Evolutionary conservation across 2,329 filamentous ascomycete species (phyloP).

Genomic region (Tolypocladium ovalisporum): DNA sequence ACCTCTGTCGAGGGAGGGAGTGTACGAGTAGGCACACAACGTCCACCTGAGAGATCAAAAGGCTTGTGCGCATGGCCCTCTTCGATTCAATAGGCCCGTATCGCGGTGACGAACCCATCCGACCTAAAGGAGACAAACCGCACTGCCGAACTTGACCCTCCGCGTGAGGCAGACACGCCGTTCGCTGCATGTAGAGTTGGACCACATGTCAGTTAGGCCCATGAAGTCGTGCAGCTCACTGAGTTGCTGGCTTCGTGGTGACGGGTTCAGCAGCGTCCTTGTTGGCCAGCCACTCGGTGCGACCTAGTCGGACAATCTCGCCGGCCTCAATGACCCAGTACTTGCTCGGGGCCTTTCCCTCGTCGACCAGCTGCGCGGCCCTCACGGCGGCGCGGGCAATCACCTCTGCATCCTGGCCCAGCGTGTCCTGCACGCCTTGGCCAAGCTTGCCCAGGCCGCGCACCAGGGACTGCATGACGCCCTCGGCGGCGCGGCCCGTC

Average conservation of each 20-base stretch:
- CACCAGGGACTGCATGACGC: slow-evolving; percentile 43
- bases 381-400: slow-evolving; percentile 58
- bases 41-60: background rate
- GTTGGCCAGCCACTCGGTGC: slow-evolving; percentile 40
- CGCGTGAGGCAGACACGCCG: background rate
- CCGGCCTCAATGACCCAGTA: slow-evolving; percentile 47
- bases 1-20: background rate
- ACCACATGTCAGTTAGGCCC: background rate
- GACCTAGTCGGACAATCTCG: slow-evolving; percentile 60
- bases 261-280: slow-evolving; percentile 7
- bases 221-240: background rate
- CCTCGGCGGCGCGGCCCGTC: slow-evolving; percentile 47
- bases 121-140: background rate
- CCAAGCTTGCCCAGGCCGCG: slow-evolving; percentile 42
- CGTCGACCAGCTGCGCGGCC: slow-evolving; percentile 45
- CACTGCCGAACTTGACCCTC: background rate
- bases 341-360: slow-evolving; percentile 48
- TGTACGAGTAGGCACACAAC: too few species aligned
- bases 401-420: slow-evolving; percentile 64
- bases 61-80: background rate
- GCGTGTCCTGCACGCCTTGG: slow-evolving; percentile 46
- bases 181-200: background rate
- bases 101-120: background rate
- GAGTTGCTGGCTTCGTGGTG: background rate
- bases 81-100: background rate